A percentile compares a stretch with the other conserved stretches of the same genome.
Evolutionary conservation across 2,329 filamentous ascomycete species (phyloP).

Genomic region (Fusarium sp.): DNA sequence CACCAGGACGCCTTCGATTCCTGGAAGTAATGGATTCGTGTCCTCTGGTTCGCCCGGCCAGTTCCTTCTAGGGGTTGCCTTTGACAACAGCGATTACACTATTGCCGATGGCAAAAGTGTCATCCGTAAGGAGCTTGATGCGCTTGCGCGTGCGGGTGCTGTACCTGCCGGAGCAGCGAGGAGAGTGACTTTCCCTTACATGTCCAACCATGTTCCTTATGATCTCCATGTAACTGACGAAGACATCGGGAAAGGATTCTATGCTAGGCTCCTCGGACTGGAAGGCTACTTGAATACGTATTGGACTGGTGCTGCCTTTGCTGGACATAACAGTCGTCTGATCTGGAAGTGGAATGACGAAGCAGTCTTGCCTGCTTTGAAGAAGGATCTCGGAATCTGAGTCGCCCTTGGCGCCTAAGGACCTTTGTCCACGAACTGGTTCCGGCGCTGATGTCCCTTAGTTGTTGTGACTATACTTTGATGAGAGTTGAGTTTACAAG

Average conservation of each 20-base stretch:
- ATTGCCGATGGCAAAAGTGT: constrained; percentile 7
- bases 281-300: constrained; percentile 32
- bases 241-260: constrained; percentile 25
- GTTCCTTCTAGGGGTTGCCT: not conserved
- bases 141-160: constrained; percentile 1
- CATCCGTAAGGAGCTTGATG: constrained; percentile 18
- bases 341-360: constrained; percentile 39
- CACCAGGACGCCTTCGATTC: constrained; percentile 2
- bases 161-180: not conserved
- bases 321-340: constrained; percentile 36
- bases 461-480: too few species aligned
- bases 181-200: constrained; percentile 16
- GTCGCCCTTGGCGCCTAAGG: too few species aligned
- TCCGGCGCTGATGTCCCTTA: too few species aligned
- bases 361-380: constrained; percentile 25
- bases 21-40: constrained; percentile 13
- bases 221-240: constrained; percentile 17
- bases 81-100: constrained; percentile 8
- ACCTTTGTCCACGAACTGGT: too few species aligned
- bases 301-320: constrained; percentile 36
- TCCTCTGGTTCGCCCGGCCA: constrained; percentile 6
- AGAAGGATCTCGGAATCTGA: constrained; percentile 29
- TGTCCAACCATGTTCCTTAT: constrained; percentile 23
- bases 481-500: too few species aligned
- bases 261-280: constrained; percentile 13